phyloP scores from a whole-genome alignment of 306 rosid genomes.

The Cotoneaster glaucophyllus region DNA sequence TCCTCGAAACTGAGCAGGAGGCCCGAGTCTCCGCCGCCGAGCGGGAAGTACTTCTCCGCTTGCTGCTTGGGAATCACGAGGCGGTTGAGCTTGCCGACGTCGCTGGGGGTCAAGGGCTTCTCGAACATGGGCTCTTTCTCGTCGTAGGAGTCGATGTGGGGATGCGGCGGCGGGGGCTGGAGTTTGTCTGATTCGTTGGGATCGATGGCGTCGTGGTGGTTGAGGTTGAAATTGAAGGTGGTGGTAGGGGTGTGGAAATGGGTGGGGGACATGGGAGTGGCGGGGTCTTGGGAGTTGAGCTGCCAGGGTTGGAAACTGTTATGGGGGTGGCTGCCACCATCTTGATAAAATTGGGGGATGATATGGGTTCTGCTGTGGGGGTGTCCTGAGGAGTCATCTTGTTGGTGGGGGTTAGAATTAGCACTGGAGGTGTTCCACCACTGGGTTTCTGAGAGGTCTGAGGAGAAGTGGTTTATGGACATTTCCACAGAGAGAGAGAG shows the following conservation, averaged over 20 bases:
- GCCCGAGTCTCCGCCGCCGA: conserved; percentile 45
- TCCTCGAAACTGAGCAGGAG: conserved; percentile 83
- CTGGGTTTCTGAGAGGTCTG: conserved; percentile 42
- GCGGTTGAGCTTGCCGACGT: conserved; percentile 94
- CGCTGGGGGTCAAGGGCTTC: conserved; percentile 87
- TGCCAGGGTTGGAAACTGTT: conserved; percentile 7
- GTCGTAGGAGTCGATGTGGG: conserved; percentile 17
- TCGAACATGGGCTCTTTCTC: conserved; percentile 84
- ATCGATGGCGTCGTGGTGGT: conserved; percentile 22
- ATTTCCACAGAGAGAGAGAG: not conserved
- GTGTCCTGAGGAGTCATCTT: not conserved
- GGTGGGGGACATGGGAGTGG: not conserved
- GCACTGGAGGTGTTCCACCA: conserved; percentile 26
- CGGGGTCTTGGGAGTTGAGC: conserved; percentile 17
- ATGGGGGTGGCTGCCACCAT: not conserved
- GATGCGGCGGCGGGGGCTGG: not conserved
- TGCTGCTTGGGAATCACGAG: conserved; percentile 94
- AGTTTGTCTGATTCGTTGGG: not conserved
- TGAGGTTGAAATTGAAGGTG: conserved; percentile 32
- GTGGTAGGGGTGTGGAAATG: not conserved
- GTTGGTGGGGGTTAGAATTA: conserved; percentile 4
- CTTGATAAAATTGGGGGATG: conserved; percentile 8
- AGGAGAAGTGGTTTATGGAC: conserved; percentile 50
- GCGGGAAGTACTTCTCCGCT: conserved; percentile 85
- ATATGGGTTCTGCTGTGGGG: not conserved